phyloP scores from a whole-genome alignment of 306 rosid genomes.

The Lithocarpus polystachyus region DNA sequence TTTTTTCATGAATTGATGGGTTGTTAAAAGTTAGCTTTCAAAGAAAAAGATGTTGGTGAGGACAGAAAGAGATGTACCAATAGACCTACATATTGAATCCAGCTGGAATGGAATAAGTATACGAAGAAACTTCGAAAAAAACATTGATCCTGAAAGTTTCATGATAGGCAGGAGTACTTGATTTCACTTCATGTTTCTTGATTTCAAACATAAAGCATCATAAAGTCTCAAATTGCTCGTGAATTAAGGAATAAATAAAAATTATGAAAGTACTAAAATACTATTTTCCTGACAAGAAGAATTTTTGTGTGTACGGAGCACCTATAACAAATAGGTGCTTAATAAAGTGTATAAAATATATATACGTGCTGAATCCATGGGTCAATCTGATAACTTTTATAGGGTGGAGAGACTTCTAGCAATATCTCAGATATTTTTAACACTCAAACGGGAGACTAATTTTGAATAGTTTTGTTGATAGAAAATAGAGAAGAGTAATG shows the following conservation, averaged over 20 bases:
- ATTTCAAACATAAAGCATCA: too few species aligned
- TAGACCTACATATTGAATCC: conserved; percentile 3
- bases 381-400: too few species aligned
- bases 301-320: not conserved
- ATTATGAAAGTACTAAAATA: not conserved
- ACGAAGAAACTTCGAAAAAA: not conserved
- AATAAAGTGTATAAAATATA: too few species aligned
- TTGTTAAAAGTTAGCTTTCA: conserved; percentile 49
- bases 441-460: too few species aligned
- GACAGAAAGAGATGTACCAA: conserved; percentile 8
- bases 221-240: not conserved
- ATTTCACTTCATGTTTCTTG: not conserved
- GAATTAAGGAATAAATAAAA: not conserved
- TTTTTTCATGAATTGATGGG: conserved; percentile 24
- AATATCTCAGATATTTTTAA: too few species aligned
- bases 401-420: too few species aligned
- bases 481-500: too few species aligned
- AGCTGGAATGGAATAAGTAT: not conserved
- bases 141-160: not conserved
- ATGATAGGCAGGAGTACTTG: not conserved
- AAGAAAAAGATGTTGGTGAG: conserved; percentile 20
- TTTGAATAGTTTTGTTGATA: too few species aligned
- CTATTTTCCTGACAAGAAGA: not conserved
- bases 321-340: too few species aligned
- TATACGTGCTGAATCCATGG: too few species aligned